A percentile compares a stretch with the other conserved stretches of the same genome.
Evolutionary conservation across 164 flowering plant species (phyloP).

Genomic region (Vitis rupestris): DNA sequence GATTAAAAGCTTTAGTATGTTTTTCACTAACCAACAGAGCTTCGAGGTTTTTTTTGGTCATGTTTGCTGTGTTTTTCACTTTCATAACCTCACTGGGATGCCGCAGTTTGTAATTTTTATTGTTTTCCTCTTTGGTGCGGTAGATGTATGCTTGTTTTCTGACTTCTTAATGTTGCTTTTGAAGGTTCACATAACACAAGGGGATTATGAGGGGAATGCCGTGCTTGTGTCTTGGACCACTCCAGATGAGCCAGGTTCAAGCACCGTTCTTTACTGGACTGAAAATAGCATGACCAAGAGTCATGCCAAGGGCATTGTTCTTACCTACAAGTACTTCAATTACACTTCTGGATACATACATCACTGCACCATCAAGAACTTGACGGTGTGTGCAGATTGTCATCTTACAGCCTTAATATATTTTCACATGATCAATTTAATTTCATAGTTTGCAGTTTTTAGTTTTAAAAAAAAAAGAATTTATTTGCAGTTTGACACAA

Average conservation of each 20-base stretch:
- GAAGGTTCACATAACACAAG: constrained; percentile 62
- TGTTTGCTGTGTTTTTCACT: no score
- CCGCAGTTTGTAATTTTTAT: neutral
- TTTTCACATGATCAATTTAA: no score
- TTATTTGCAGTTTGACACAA: constrained; percentile 31
- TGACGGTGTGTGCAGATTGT: constrained; percentile 32
- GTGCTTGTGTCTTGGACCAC: constrained; percentile 62
- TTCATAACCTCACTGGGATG: no score
- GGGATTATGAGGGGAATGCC: constrained; percentile 43
- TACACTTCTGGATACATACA: constrained; percentile 57
- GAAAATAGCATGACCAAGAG: constrained; percentile 28
- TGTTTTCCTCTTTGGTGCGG: neutral
- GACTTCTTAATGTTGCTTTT: neutral
- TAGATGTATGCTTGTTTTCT: neutral
- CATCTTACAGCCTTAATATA: neutral
- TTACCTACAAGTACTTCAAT: constrained; percentile 40
- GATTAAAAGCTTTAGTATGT: no score
- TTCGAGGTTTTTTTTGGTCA: no score
- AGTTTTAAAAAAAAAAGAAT: neutral
- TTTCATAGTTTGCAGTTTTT: neutral
- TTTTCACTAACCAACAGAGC: no score
- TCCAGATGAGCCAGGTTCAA: constrained; percentile 46
- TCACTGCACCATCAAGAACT: constrained; percentile 44
- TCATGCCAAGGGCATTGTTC: constrained; percentile 21
- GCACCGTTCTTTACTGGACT: constrained; percentile 40